Conservation (phyloP, 108 stramenopile species). For the Mayamaea pseudoterrestris region DNA sequence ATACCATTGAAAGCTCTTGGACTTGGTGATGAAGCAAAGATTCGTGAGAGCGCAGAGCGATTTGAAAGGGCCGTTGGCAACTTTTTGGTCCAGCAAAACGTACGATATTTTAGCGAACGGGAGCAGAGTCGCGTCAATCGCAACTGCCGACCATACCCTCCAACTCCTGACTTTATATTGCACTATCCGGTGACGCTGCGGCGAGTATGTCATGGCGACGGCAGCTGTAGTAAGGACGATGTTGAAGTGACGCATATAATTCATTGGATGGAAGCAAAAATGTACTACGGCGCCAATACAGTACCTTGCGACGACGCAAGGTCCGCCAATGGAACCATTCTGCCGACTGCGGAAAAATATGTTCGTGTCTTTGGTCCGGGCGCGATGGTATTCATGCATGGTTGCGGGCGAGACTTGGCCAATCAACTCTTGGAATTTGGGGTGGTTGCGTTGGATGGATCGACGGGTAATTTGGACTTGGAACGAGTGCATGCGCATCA, state of each 20-base stretch:
- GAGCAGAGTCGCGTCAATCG: constrained; percentile 21
- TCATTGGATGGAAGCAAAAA: constrained; percentile 69
- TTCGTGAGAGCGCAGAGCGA: constrained; percentile 24
- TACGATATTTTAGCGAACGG: constrained; percentile 40
- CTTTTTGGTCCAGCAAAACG: constrained; percentile 18
- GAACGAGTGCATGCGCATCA: constrained; percentile 32
- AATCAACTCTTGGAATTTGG: constrained; percentile 28
- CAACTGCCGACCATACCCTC: constrained; percentile 2
- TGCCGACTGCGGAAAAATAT: constrained; percentile 33
- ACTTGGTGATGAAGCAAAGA: constrained; percentile 25
- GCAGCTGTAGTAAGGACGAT: not conserved
- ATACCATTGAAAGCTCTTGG: constrained; percentile 19
- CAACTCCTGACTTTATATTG: constrained; percentile 59
- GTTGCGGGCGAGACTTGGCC: constrained; percentile 46
- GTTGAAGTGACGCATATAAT: constrained; percentile 14
- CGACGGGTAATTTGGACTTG: constrained; percentile 23
- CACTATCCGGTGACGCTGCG: constrained; percentile 14
- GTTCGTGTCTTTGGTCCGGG: constrained; percentile 39
- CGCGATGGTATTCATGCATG: constrained; percentile 54
- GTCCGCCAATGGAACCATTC: constrained; percentile 47
- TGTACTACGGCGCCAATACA: constrained; percentile 68
- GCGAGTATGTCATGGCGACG: not conserved
- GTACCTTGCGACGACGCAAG: constrained; percentile 31
- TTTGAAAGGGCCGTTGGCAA: constrained; percentile 42
- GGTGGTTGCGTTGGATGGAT: constrained; percentile 45